A percentile compares a stretch with the other conserved stretches of the same genome.
Conservation (phyloP, 2,329 filamentous ascomycete species). For the Aureobasidium sp. region DNA sequence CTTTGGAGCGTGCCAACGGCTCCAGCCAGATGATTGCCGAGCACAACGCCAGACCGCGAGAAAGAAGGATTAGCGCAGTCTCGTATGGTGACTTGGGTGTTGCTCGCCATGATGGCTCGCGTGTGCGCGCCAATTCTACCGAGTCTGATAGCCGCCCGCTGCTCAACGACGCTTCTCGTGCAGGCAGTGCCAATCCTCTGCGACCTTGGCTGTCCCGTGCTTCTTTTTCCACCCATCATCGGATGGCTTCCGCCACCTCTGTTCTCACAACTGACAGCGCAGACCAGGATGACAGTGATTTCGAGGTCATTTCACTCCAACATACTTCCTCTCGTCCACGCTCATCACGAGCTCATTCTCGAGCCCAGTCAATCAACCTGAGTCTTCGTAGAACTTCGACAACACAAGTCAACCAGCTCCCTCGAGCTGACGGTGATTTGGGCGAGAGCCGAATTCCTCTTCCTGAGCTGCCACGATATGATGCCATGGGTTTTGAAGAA, state of each 20-base stretch:
- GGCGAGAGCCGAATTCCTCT: slow-evolving; percentile 26
- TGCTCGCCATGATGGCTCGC: slow-evolving; percentile 68
- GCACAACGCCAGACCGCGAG: slow-evolving; percentile 54
- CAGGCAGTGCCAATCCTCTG: slow-evolving; percentile 33
- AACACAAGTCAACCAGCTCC: neutral
- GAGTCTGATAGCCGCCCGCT: slow-evolving; percentile 68
- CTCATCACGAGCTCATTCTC: slow-evolving; percentile 17
- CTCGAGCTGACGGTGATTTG: slow-evolving; percentile 25
- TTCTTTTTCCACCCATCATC: slow-evolving; percentile 31
- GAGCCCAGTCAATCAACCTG: slow-evolving; percentile 20
- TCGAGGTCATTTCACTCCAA: slow-evolving; percentile 37
- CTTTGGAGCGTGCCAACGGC: slow-evolving; percentile 33
- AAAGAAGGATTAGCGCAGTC: slow-evolving; percentile 65
- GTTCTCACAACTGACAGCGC: slow-evolving; percentile 33
- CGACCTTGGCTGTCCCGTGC: slow-evolving; percentile 26
- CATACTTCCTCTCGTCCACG: slow-evolving; percentile 29
- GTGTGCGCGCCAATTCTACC: slow-evolving; percentile 63
- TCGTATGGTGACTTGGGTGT: slow-evolving; percentile 71
- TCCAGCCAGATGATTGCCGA: slow-evolving; percentile 48
- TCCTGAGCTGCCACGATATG: slow-evolving; percentile 30
- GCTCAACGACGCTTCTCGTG: slow-evolving; percentile 64
- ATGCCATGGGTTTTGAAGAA: slow-evolving; percentile 34
- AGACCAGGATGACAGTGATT: slow-evolving; percentile 35
- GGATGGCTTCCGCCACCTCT: slow-evolving; percentile 39
- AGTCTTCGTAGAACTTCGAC: slow-evolving; percentile 13